These are phyloP conservation scores for Pseudopyricularia cyperi DNA, from an alignment of 2,329 filamentous ascomycete genomes.

Conservation along the genomic window DNA sequence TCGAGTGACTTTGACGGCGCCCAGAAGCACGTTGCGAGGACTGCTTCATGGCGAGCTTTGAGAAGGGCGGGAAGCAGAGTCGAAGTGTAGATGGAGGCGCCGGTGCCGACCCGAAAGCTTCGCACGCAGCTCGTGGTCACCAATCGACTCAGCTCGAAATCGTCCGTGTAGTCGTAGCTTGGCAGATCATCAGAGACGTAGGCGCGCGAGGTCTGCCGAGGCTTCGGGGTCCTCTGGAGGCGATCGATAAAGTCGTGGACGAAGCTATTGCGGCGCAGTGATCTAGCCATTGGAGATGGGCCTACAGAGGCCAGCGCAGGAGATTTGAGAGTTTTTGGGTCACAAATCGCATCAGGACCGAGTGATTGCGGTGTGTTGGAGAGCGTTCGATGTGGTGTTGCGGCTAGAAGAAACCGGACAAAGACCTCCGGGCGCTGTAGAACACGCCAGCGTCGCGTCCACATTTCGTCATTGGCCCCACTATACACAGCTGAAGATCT, in stretches of 20 bases:
- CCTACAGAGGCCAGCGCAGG: background rate
- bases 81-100: constrained; percentile 39
- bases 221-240: constrained; percentile 6
- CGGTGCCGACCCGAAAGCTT: constrained; percentile 43
- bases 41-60: constrained; percentile 7
- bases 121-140: constrained; percentile 32
- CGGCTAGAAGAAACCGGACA: background rate
- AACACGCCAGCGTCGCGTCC: background rate
- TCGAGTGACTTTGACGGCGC: constrained; percentile 47
- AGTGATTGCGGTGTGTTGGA: background rate
- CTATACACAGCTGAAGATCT: no score
- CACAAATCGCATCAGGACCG: background rate
- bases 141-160: constrained; percentile 19
- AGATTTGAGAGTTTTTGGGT: background rate
- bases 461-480: background rate
- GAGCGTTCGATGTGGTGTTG: no score
- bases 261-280: constrained; percentile 7
- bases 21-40: constrained; percentile 13
- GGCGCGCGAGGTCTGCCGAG: background rate
- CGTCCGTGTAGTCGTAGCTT: constrained; percentile 28
- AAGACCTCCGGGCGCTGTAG: background rate
- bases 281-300: background rate
- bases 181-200: constrained; percentile 26
- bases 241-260: constrained; percentile 10
- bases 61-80: constrained; percentile 46